A percentile compares a stretch with the other conserved stretches of the same genome.
phyloP scores from a whole-genome alignment of 352 stramenopile species.

The Pythium coloratum region DNA sequence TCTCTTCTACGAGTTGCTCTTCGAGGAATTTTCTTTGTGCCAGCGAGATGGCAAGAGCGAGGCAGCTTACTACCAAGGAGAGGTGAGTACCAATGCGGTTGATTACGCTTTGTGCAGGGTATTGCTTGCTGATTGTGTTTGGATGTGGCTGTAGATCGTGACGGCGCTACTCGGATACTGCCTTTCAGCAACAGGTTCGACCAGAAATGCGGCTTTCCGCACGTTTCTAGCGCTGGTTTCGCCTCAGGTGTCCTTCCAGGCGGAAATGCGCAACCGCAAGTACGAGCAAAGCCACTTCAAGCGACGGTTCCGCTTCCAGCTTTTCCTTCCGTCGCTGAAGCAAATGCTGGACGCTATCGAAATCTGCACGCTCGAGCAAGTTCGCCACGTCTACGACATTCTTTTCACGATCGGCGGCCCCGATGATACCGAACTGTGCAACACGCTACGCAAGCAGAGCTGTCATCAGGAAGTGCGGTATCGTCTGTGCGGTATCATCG shows the following conservation, averaged over 20 bases:
- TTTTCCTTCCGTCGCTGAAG: constrained; percentile 50
- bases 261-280: constrained; percentile 16
- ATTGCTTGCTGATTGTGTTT: background rate
- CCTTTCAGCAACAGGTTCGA: constrained; percentile 29
- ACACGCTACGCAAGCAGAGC: constrained; percentile 50
- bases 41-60: constrained; percentile 26
- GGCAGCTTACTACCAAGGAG: constrained; percentile 46
- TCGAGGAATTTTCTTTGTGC: constrained; percentile 43
- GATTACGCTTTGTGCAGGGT: background rate
- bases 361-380: constrained; percentile 34
- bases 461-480: constrained; percentile 60
- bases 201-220: constrained; percentile 38
- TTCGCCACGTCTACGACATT: constrained; percentile 53
- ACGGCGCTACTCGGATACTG: constrained; percentile 36
- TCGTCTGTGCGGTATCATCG: constrained; percentile 51
- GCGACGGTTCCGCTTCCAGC: constrained; percentile 27
- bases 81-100: constrained; percentile 33
- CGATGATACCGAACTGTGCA: constrained; percentile 53
- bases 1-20: constrained; percentile 49
- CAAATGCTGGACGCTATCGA: constrained; percentile 60
- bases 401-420: constrained; percentile 47
- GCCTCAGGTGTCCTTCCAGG: constrained; percentile 27
- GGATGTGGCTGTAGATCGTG: constrained; percentile 34
- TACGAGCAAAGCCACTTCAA: constrained; percentile 27
- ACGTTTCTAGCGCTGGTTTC: constrained; percentile 38